Percentiles rank a stretch among this genome's conserved stretches.
These are phyloP conservation scores for Populus nigra DNA, from an alignment of 345 rosid species.

Conservation along the genomic window DNA sequence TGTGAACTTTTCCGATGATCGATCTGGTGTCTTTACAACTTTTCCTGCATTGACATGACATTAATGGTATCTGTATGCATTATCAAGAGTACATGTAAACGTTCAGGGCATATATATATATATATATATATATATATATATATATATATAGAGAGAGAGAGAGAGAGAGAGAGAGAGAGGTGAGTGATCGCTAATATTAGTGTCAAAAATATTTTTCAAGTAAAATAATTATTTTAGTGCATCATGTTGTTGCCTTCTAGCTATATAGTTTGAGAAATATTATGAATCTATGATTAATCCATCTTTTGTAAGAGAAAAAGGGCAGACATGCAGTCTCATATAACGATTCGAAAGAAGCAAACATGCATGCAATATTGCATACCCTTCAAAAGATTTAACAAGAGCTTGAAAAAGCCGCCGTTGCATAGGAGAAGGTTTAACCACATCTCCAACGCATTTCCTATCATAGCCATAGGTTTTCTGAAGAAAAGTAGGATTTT, in stretches of 20 bases:
- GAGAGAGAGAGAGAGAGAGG: too few species aligned
- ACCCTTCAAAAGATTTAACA: not conserved
- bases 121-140: too few species aligned
- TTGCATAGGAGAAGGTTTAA: not conserved
- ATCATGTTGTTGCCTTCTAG: too few species aligned
- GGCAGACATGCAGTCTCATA: too few species aligned
- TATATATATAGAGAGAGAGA: too few species aligned
- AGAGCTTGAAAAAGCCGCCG: not conserved
- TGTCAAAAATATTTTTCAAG: too few species aligned
- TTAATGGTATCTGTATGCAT: not conserved
- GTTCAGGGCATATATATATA: not conserved
- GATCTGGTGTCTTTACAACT: not conserved
- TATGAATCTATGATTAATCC: too few species aligned
- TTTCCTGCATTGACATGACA: not conserved
- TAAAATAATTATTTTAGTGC: too few species aligned
- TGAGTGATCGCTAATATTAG: too few species aligned
- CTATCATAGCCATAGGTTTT: not conserved
- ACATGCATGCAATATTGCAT: not conserved
- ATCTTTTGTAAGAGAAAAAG: too few species aligned
- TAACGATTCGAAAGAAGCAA: not conserved
- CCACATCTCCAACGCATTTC: not conserved
- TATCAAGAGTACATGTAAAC: not conserved
- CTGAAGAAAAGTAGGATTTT: not conserved
- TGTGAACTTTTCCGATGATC: not conserved
- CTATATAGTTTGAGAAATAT: too few species aligned